A percentile compares a stretch with the other conserved stretches of the same genome.
Conservation (phyloP, 768 basidiomycete genomes). For the Albatrellus ellisii region DNA sequence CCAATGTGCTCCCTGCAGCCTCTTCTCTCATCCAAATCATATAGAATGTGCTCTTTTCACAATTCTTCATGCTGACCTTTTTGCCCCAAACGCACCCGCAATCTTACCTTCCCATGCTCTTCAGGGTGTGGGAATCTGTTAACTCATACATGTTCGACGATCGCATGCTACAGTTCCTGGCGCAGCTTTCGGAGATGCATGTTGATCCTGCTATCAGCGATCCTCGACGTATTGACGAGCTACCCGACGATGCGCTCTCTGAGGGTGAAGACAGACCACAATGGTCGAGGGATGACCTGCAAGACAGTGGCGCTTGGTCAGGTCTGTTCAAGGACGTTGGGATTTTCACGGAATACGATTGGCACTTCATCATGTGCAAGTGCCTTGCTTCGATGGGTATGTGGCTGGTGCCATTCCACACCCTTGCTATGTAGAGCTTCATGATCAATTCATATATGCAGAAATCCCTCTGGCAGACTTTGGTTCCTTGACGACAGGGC, state of each 20-base stretch:
- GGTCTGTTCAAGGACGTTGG: constrained; percentile 51
- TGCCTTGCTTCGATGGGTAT: constrained; percentile 73
- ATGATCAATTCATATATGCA: constrained; percentile 17
- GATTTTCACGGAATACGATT: constrained; percentile 72
- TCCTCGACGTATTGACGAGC: constrained; percentile 48
- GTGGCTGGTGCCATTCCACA: no score
- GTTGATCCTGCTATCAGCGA: constrained; percentile 66
- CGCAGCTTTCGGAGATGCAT: constrained; percentile 69
- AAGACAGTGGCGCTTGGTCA: constrained; percentile 33
- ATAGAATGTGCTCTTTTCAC: constrained; percentile 64
- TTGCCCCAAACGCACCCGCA: constrained; percentile 78
- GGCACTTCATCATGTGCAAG: constrained; percentile 81
- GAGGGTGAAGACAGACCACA: constrained; percentile 47
- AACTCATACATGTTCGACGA: constrained; percentile 88
- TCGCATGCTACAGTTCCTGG: constrained; percentile 75
- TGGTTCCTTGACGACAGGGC: constrained; percentile 65
- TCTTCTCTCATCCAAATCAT: constrained; percentile 1
- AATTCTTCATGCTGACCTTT: constrained; percentile 80
- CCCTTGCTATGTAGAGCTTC: no score
- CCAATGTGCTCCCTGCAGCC: background rate
- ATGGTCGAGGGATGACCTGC: constrained; percentile 34
- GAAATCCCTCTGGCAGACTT: constrained; percentile 64
- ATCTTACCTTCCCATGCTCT: constrained; percentile 70
- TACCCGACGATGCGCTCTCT: constrained; percentile 58
- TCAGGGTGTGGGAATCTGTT: constrained; percentile 79